Conservation (phyloP, 2,329 filamentous ascomycete species). For the Volutella citrinella region DNA sequence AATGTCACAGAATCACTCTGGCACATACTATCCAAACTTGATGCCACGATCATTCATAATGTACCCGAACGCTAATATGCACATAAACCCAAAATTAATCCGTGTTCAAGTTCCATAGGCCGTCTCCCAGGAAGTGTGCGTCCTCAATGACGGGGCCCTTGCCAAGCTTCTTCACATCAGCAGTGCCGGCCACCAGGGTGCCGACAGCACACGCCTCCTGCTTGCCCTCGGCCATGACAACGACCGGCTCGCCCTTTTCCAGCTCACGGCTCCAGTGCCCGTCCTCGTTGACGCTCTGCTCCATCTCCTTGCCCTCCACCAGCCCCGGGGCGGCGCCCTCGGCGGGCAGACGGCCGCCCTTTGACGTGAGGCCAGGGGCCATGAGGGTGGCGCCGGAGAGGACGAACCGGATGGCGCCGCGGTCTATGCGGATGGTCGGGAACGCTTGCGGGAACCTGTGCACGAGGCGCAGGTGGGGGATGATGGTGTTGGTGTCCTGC, state of each 20-base stretch:
- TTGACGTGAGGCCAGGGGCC: slow-evolving; percentile 86
- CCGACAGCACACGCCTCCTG: slow-evolving; percentile 87
- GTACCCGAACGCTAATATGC: no score
- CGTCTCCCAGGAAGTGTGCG: slow-evolving; percentile 91
- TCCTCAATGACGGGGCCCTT: slow-evolving; percentile 94
- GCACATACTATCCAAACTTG: no score
- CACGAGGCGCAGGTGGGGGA: slow-evolving; percentile 85
- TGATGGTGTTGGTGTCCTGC: slow-evolving; percentile 68
- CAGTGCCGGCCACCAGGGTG: slow-evolving; percentile 76
- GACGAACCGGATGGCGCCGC: slow-evolving; percentile 95
- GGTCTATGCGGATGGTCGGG: slow-evolving; percentile 82
- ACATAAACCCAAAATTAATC: no score
- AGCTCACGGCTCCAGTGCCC: slow-evolving; percentile 65
- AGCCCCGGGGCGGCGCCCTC: slow-evolving; percentile 32
- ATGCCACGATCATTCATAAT: no score
- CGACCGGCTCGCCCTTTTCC: slow-evolving; percentile 77
- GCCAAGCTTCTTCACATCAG: slow-evolving; percentile 89
- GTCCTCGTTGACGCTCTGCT: slow-evolving; percentile 43
- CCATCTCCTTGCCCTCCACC: slow-evolving; percentile 41
- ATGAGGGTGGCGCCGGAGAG: slow-evolving; percentile 91
- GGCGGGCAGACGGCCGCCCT: slow-evolving; percentile 75
- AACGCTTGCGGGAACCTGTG: slow-evolving; percentile 87
- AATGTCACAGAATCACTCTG: slow-evolving; percentile 2
- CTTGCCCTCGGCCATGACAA: slow-evolving; percentile 91
- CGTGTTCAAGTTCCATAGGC: slow-evolving; percentile 72